Conservation (phyloP, 306 rosid species). For the Cucurbita maxima region DNA sequence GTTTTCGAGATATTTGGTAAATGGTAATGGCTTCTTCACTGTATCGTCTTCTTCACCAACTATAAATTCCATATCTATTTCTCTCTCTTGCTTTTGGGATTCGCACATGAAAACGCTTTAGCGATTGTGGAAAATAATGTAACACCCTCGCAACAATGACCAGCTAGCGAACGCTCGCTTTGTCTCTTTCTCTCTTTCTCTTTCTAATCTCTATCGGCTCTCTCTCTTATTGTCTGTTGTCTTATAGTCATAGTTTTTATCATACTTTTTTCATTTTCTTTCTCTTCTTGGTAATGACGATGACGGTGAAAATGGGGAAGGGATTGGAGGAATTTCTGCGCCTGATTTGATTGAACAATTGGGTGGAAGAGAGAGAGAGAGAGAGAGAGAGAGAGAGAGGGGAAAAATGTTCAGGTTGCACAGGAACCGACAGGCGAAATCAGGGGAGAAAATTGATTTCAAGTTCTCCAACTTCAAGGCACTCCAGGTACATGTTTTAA, state of each 20-base stretch:
- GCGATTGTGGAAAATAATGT: constrained; percentile 29
- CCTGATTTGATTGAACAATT: constrained; percentile 4
- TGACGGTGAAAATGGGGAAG: constrained; percentile 15
- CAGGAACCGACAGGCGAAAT: constrained; percentile 38
- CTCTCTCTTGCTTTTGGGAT: constrained; percentile 5
- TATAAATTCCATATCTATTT: background rate
- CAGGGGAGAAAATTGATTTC: constrained; percentile 35
- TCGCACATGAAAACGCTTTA: constrained; percentile 26
- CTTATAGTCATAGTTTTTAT: constrained; percentile 12
- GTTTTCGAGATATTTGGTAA: background rate
- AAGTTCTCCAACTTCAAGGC: constrained; percentile 23
- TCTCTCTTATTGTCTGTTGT: constrained; percentile 3
- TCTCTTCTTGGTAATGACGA: constrained; percentile 44
- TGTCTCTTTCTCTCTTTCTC: constrained; percentile 4
- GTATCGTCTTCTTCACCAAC: constrained; percentile 4
- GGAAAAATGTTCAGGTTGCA: constrained; percentile 60
- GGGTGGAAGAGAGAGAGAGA: background rate
- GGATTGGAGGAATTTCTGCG: background rate
- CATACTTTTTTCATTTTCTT: constrained; percentile 14
- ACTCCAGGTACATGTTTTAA: constrained; percentile 15
- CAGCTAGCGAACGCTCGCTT: constrained; percentile 41
- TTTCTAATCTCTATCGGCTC: background rate
- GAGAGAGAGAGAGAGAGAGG: constrained; percentile 4
- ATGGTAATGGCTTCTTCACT: background rate
- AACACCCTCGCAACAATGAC: constrained; percentile 60